Conservation (phyloP, 2,329 filamentous ascomycete genomes). For the Metarhizium anisopliae region DNA sequence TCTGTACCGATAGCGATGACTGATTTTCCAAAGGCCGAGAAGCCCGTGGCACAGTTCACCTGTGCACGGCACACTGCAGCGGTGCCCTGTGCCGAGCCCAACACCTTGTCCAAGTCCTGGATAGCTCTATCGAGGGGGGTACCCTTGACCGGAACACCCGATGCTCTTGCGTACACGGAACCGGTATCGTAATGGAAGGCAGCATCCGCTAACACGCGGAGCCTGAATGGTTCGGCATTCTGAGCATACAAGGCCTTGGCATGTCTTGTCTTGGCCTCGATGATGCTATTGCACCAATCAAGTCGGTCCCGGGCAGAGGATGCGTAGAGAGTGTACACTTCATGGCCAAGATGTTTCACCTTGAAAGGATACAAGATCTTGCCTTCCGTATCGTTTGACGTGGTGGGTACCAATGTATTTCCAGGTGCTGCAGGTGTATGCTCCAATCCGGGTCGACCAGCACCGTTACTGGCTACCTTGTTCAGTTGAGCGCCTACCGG, state of each 20-base stretch:
- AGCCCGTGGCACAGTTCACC: conserved; percentile 90
- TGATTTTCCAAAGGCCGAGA: conserved; percentile 71
- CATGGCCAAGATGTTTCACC: conserved; percentile 90
- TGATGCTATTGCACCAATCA: conserved; percentile 90
- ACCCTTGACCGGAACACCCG: conserved; percentile 69
- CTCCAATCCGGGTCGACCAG: conserved; percentile 50
- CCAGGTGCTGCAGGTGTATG: conserved; percentile 63
- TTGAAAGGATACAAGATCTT: conserved; percentile 89
- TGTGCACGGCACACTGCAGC: conserved; percentile 71
- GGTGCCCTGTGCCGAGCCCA: conserved; percentile 62
- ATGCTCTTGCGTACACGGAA: conserved; percentile 49
- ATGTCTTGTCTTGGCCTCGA: conserved; percentile 89
- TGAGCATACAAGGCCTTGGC: conserved; percentile 82
- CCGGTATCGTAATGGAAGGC: conserved; percentile 74
- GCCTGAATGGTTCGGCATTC: conserved; percentile 89
- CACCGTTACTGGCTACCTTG: conserved; percentile 43
- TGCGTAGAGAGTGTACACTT: conserved; percentile 86
- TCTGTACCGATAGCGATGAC: conserved; percentile 95
- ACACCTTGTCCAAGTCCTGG: conserved; percentile 72
- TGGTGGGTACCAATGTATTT: conserved; percentile 37
- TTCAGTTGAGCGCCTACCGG: conserved; percentile 49
- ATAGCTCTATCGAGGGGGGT: conserved; percentile 91
- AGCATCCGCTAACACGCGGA: conserved; percentile 85
- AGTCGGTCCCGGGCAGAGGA: conserved; percentile 63
- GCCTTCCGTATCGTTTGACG: conserved; percentile 62